Base-by-base conservation (phyloP, 2,329 filamentous ascomycete genomes). In the Ceratocystis papillata region DNA sequence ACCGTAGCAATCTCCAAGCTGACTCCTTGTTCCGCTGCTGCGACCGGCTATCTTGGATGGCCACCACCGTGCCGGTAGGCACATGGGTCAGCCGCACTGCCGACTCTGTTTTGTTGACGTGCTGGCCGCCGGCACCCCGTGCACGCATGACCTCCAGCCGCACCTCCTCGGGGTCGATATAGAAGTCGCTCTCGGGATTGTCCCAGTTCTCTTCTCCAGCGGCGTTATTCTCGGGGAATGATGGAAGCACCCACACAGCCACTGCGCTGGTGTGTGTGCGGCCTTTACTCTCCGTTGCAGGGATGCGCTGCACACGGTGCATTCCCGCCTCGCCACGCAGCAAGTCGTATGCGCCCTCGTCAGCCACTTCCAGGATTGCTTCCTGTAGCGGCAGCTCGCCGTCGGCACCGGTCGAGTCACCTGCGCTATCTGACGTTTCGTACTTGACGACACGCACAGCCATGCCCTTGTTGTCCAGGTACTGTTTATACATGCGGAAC, bases 101-200 rank as follows among this genome's bases (percentile, higher is more conserved):
- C 37, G 90, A 96, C 77, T 99, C 94, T 0, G 94, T 99, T 75
- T 93, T 96, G 78, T 99, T 99, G 73, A 99, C 94, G 76, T 99
- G 94, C 78, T 99, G 94, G 0, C 94, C 94, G 41, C 94, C 94
- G 0, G 94, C 93, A 68, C 94, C 94, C 59, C 90, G 81, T 0
- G 94, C 91, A 17, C 92, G 83, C 92, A 97, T 96, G 68, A 91
- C 90, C 73, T 99, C 94, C 22, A 84, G 80, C 63, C 82, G 82
- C 28, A 99, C 90, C 67, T 99, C 93, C 68, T 85, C 81, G 5
- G 89, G 85, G 72, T 95, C 85, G 68, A 99, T 81, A 77, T 92
- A 96, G 77, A 96, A 96, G 73, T 96, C 89, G 75, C 89, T 96
- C 66, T 86, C 87, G 0, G 93, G 93, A 71, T 97, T 87, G 69